Evolutionary conservation across 2,329 filamentous ascomycete genomes (phyloP).

Genomic region (Acrocalymma vagum): DNA sequence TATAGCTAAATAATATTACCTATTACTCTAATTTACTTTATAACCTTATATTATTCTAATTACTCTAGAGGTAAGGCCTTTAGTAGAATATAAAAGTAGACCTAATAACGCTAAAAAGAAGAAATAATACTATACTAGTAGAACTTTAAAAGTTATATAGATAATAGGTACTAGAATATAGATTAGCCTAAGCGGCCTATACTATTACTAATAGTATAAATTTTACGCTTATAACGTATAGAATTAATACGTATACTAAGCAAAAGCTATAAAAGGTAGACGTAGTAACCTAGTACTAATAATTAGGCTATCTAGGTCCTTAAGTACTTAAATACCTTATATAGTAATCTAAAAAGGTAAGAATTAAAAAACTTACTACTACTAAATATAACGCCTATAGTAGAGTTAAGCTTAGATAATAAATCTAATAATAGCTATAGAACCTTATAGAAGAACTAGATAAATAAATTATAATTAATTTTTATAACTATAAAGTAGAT

Average conservation of each 20-base stretch:
- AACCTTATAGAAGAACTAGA: not conserved
- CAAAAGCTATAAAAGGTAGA: not conserved
- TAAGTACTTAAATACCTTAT: not conserved
- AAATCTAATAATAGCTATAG: slow-evolving; percentile 1
- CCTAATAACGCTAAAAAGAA: not conserved
- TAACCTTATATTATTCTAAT: slow-evolving; percentile 2
- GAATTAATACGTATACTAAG: not conserved
- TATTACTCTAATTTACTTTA: slow-evolving; percentile 1
- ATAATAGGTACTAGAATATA: slow-evolving; percentile 5
- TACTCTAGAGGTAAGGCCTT: not conserved
- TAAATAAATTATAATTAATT: not conserved
- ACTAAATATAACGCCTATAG: slow-evolving; percentile 1
- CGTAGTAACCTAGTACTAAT: slow-evolving; percentile 1
- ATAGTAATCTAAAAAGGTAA: not conserved
- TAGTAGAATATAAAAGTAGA: slow-evolving; percentile 3
- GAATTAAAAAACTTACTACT: not conserved
- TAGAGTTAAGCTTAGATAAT: not conserved
- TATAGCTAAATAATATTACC: slow-evolving; percentile 1
- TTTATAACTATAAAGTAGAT: not conserved
- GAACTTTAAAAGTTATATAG: not conserved
- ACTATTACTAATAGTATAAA: too few relatives aligned
- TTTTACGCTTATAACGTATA: too few relatives aligned
- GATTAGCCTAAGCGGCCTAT: not conserved
- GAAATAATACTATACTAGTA: not conserved
- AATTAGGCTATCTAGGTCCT: not conserved